Base-by-base conservation (phyloP, 78 protist genomes). In the Dictyostelium brefeldianum region DNA sequence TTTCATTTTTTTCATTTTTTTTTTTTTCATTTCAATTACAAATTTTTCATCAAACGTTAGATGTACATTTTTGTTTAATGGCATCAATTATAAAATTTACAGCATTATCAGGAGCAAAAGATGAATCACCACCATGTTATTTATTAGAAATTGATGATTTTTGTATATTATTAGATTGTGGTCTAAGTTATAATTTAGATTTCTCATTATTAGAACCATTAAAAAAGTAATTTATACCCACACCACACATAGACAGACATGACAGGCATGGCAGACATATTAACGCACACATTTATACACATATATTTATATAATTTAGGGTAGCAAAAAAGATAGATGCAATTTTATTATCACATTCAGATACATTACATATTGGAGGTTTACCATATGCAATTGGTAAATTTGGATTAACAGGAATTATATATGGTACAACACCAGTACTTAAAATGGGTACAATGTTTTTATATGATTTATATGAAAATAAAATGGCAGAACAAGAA, bases 151-250 rank as follows among this genome's bases (percentile, higher is more conserved):
- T 98, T 31, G 99, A 98, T 69, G 99, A 96, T 17, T 80, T 43
- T 85, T 47, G 83, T 53, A 95, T 98, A 73, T 71, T 98, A 53
- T 92, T 98, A 54, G 99, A 98, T 91, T 98, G 99, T 77, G 99
- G 99, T n/a, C 91, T 98, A 98, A 67, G 65, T 73, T 91, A 81
- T 22, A 29, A 6, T 25, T 89, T 97, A 36, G 96, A 96, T 78
- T 29, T 31, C 12, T 27, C 73, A 18, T n/a, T 80, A 57, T 59
- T 98, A 56, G 78, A 80, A 46, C 87, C 84, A 20, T 82, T 97
- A 47, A 62, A 53, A 59, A 18, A 51, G 95, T 57, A 25, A 5
- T 78, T 3, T 36, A 36, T 36, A 36, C 43, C 43, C 43, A 36
- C 5, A 69, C 9, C 9, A 0, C 25, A 22, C 11, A 0, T 18